Base-by-base conservation (phyloP, 306 rosid genomes). In the Vigna nakashimae region DNA sequence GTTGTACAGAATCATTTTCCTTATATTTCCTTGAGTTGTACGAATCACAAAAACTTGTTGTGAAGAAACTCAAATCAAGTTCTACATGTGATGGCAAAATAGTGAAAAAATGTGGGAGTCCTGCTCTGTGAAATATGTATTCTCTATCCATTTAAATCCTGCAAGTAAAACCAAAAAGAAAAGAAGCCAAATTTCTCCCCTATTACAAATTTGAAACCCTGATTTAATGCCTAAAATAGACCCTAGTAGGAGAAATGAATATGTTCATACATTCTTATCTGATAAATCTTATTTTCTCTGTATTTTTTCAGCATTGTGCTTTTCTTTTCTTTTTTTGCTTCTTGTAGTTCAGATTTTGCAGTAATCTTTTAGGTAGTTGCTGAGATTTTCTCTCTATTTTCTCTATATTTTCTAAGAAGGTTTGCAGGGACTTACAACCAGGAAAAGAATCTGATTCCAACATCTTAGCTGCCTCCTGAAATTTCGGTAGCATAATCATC, bases 391-490 rank as follows among this genome's bases (percentile, higher is more conserved):
- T 50, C 28, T 73, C 15, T 14, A 45, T 28, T 43, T 30, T 77
- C 42, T 50, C 22, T 73, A 20, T 14, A 45, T 28, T 43, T 30
- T 77, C 52, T 30, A 38, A 20, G 71, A 71, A 71, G 38, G 53
- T 24, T 53, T 56, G 6, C 14, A 2, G 17, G 71, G 62, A 89
- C 88, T 87, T 82, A 87, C 91, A 84, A 13, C 55, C 87, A 11
- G 85, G 82, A 75, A 78, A 86, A 59, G 87, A 56, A 71, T 90
- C 91, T 16, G 88, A 77, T 65, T 88, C 89, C 78, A 86, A 64
- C 86, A 75, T 65, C 82, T 71, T 86, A 32, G 88, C 80, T 66
- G 92, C 92, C 75, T 88, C 97, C 94, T 91, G 88, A 82, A 91
- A 88, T 26, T 72, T 67, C 79, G 68, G 69, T 50, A 75, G 60